Evolutionary conservation across 441 rosid genomes (phyloP).

Genomic region (Cnidoscolus chayamansa): DNA sequence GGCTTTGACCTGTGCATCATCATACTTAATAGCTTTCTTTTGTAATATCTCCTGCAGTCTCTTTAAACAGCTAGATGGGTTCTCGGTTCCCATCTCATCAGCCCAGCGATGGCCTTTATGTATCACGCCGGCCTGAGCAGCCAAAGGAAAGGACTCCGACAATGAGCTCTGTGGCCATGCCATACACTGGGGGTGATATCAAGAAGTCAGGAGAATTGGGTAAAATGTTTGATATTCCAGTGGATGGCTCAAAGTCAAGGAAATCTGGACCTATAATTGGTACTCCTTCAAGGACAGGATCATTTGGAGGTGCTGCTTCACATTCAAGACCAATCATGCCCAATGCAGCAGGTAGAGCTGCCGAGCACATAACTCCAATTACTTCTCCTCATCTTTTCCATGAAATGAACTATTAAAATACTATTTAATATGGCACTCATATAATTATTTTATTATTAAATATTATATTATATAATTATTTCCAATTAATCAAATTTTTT

Average conservation of each 20-base stretch:
- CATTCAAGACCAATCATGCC: constrained; percentile 82
- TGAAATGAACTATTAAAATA: no score
- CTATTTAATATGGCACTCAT: no score
- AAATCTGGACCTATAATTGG: constrained; percentile 92
- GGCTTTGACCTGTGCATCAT: constrained; percentile 31
- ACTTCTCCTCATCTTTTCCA: no score
- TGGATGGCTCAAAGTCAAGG: constrained; percentile 76
- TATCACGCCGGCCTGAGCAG: constrained; percentile 96
- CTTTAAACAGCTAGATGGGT: constrained; percentile 55
- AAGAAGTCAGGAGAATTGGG: constrained; percentile 92
- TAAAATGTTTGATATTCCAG: constrained; percentile 89
- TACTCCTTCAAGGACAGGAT: constrained; percentile 85
- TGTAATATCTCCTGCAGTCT: constrained; percentile 25
- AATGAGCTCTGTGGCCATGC: constrained; percentile 96
- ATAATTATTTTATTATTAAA: no score
- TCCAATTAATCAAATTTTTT: no score
- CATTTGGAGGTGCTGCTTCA: constrained; percentile 84
- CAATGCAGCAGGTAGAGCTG: constrained; percentile 63
- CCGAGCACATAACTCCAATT: not conserved
- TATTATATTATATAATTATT: no score
- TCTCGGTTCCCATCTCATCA: constrained; percentile 96
- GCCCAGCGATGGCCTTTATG: constrained; percentile 91
- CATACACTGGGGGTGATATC: constrained; percentile 95
- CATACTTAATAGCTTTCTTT: constrained; percentile 11
- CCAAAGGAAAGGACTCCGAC: constrained; percentile 91